These are phyloP conservation scores for Davidsoniella australis DNA, from an alignment of 2,329 filamentous ascomycete genomes.

Conservation along the genomic window DNA sequence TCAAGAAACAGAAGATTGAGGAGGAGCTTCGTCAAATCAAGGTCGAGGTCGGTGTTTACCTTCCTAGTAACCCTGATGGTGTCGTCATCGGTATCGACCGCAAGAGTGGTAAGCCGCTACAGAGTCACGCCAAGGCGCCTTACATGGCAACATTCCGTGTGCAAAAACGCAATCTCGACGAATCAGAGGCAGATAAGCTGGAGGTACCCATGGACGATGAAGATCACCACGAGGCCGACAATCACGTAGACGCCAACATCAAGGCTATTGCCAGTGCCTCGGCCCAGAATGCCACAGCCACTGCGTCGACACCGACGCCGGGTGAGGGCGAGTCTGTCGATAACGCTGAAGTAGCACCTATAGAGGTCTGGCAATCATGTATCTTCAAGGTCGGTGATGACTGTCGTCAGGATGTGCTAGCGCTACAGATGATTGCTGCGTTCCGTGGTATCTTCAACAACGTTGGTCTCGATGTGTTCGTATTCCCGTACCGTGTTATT, in stretches of 20 bases:
- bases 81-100: constrained; percentile 95
- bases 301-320: neutral
- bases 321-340: neutral
- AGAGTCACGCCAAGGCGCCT: constrained; percentile 94
- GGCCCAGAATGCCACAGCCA: constrained; percentile 14
- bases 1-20: constrained; percentile 98
- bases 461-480: constrained; percentile 88
- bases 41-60: constrained; percentile 90
- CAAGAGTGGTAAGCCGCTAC: constrained; percentile 91
- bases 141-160: constrained; percentile 99
- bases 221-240: constrained; percentile 29
- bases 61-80: constrained; percentile 92
- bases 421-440: constrained; percentile 91
- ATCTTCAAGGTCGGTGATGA: constrained; percentile 99
- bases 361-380: constrained; percentile 97
- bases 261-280: neutral
- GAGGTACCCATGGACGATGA: constrained; percentile 32
- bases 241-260: constrained; percentile 19
- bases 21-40: constrained; percentile 96
- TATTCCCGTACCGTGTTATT: constrained; percentile 92
- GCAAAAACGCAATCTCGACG: constrained; percentile 44
- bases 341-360: constrained; percentile 19
- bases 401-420: constrained; percentile 90
- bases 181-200: constrained; percentile 4
- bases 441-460: constrained; percentile 95